Base-by-base conservation (phyloP, 1,139 yeast genomes). In the Taphrina confusa region DNA sequence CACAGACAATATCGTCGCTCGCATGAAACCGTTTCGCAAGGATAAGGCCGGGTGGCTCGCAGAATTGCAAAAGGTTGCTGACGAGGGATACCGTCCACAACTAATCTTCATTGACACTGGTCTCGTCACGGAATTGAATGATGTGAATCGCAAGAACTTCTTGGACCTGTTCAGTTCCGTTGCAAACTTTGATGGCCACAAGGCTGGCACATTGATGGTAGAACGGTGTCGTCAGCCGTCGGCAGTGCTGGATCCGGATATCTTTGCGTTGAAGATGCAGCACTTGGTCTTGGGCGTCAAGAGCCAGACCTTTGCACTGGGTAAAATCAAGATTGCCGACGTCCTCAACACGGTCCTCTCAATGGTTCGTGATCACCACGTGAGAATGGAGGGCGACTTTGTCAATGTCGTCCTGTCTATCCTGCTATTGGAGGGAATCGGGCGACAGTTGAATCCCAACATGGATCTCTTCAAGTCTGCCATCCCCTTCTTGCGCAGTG, bases 351-450 rank as follows among this genome's bases (percentile, higher is more conserved):
- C 84, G 69, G 92, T 92, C 76, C 78, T 92, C 63, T 77, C 84
- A 1, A 90, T 92, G 97, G 97, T 94, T 16, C 79, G 97, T 62
- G 77, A 78, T 16, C 98, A 92, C 71, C 99, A 94, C 72, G 98
- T 92, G 20, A 80, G 97, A 70, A 87, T 94, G 96, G 99, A 92
- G 69, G 95, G 96, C 5, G 98, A 92, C 71, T 92, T 92, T 69
- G 85, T 92, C 50, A 89, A 96, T 25, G 96, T 94, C 27, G 87
- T 92, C 16, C 90, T 92, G 40, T 96, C 97, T 0, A 90, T 92
- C 36, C 74, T 92, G 57, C 77, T 92, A 62, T 74, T 92, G 62
- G 98, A 92, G 73, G 98, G 98, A 12, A 87, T 92, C 61, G 98
- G 98, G 20, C 79, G 97, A 70, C 95, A 87, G 72, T 77, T 92